Percentiles rank a stretch among this genome's conserved stretches.
These are phyloP conservation scores for Lantana camara DNA, from an alignment of 257 asterid species.

Conservation along the genomic window DNA sequence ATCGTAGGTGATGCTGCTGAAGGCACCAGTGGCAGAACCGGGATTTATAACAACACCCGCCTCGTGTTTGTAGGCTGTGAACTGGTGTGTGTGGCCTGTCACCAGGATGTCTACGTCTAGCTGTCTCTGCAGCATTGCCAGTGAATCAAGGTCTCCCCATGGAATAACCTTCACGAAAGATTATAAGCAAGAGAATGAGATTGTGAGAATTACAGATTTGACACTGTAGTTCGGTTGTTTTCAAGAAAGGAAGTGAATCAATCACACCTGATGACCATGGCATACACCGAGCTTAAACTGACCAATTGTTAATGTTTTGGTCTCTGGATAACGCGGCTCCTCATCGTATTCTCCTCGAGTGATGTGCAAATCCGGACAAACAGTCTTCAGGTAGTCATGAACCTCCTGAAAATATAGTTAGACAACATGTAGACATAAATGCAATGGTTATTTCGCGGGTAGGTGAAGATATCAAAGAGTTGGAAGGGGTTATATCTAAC, in stretches of 20 bases:
- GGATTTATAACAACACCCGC: conserved; percentile 98
- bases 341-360: conserved; percentile 94
- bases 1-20: conserved; percentile 94
- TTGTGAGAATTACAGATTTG: neutral
- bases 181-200: conserved; percentile 9
- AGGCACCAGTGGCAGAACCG: conserved; percentile 97
- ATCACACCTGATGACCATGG: conserved; percentile 92
- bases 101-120: conserved; percentile 94
- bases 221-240: neutral
- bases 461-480: neutral
- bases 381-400: conserved; percentile 87
- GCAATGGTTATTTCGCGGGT: conserved; percentile 11
- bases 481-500: no score
- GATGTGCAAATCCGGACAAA: conserved; percentile 87
- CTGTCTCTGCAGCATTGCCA: conserved; percentile 98
- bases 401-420: conserved; percentile 65
- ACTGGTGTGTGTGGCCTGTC: conserved; percentile 94
- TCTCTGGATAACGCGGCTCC: conserved; percentile 88
- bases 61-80: conserved; percentile 95
- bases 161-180: conserved; percentile 72
- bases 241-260: conserved; percentile 23
- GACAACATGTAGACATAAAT: conserved; percentile 6
- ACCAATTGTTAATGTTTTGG: conserved; percentile 83
- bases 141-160: conserved; percentile 94
- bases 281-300: conserved; percentile 96